Evolutionary conservation across 768 basidiomycete species (phyloP), one percentile per base, ranked within the genome.

Genomic region (Tremella mesenterica): DNA sequence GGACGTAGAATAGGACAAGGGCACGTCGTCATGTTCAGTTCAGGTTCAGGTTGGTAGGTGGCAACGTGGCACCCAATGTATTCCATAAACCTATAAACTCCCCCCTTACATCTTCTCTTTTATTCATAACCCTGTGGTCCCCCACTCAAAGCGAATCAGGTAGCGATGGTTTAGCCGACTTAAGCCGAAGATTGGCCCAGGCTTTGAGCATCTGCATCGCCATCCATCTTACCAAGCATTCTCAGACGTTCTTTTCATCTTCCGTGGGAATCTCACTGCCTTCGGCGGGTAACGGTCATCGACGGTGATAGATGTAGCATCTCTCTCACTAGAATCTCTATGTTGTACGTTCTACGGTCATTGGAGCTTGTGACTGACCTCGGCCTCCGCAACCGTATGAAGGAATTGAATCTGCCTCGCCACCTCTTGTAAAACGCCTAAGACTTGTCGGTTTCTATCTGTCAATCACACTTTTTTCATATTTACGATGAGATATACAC

Each of bases 351-450:
- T n/a, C n/a, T 13, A n/a, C 47, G 16, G 50, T 53, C 54, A 61
- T 26, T 36, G 29, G 31, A 64, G n/a, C 53, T 61, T 64, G 43
- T 69, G 63, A n/a, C 55, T 49, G 8, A 69, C 63, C 53, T 92
- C 87, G 12, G 75, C 80, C 49, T 82, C 80, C 13, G 89, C 91
- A 6, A 97, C 93, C 65, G 78, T 81, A 21, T 82, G 82, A 49
- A 99, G 75, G 45, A 99, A 78, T 65, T 79, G 81, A 31, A 88
- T 81, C 77, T 99, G 95, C 54, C 91, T 77, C 14, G 92, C 91
- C 20, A 99, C 93, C 36, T 81, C 79, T 69, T 77, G 79, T 44
- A 99, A 78, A 4, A 91, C 86, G n/a, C 80, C 78, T 26, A 88
- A 62, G 1, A 99, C 91, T 54, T 90, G 83, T 53, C 76, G 75